phyloP scores from a whole-genome alignment of 345 rosid species.

The Kandelia obovata region DNA sequence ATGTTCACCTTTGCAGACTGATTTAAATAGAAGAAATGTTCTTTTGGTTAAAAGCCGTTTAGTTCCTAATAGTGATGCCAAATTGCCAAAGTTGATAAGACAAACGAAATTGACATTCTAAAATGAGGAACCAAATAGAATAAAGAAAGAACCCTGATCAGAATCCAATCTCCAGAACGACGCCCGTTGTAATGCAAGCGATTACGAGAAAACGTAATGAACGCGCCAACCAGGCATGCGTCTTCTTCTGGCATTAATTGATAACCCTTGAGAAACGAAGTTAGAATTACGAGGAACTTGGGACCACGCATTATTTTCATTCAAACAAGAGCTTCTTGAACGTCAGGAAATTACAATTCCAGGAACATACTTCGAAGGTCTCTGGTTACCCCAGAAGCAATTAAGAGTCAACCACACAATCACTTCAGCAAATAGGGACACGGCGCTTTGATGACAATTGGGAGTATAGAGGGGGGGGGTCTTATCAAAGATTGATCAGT shows the following conservation, averaged over 20 bases:
- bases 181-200: neutral
- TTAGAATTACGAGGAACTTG: neutral
- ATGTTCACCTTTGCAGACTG: neutral
- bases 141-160: neutral
- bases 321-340: neutral
- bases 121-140: neutral
- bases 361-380: neutral
- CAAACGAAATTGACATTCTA: too few relatives aligned
- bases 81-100: too few relatives aligned
- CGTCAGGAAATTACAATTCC: neutral
- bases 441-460: neutral
- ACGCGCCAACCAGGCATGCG: constrained; percentile 17
- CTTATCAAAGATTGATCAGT: too few relatives aligned
- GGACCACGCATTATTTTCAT: neutral
- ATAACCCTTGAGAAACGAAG: neutral
- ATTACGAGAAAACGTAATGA: constrained; percentile 7
- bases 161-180: too few relatives aligned
- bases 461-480: too few relatives aligned
- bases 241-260: neutral
- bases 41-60: too few relatives aligned
- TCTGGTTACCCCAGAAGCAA: neutral
- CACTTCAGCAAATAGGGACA: neutral
- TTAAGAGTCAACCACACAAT: neutral
- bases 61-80: too few relatives aligned
- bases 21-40: too few relatives aligned